A percentile compares a stretch with the other conserved stretches of the same genome.
These are phyloP conservation scores for Falciphora oryzae DNA, from an alignment of 2,329 filamentous ascomycete genomes.

Conservation along the genomic window DNA sequence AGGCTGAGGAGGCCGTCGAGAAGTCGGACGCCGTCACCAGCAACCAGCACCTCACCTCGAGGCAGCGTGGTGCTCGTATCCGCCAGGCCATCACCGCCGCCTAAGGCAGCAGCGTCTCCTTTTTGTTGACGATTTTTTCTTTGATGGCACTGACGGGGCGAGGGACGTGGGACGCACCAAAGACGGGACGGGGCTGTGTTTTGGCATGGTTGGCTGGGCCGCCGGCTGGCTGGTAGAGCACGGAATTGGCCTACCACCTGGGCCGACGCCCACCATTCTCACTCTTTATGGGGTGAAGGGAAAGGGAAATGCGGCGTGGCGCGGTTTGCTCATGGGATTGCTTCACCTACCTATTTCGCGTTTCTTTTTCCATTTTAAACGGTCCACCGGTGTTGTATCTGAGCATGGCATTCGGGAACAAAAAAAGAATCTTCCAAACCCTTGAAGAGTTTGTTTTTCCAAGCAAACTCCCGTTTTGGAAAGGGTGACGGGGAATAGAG, in stretches of 20 bases:
- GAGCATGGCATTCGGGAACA: constrained; percentile 32
- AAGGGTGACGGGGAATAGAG: too few relatives aligned
- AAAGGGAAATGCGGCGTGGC: constrained; percentile 10
- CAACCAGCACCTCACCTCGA: constrained; percentile 68
- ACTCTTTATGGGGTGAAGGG: constrained; percentile 4
- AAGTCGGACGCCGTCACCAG: constrained; percentile 71
- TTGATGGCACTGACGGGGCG: constrained; percentile 5
- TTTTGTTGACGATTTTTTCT: constrained; percentile 5
- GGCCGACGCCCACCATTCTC: constrained; percentile 6
- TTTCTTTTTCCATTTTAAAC: constrained; percentile 20
- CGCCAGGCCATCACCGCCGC: constrained; percentile 61
- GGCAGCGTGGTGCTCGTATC: constrained; percentile 76
- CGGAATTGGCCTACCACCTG: background rate
- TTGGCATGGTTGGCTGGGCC: constrained; percentile 5
- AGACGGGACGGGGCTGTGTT: constrained; percentile 8
- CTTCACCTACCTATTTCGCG: constrained; percentile 1
- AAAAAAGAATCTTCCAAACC: constrained; percentile 16
- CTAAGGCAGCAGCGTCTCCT: constrained; percentile 38
- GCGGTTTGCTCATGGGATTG: constrained; percentile 9
- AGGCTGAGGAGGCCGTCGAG: constrained; percentile 91
- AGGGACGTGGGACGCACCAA: background rate
- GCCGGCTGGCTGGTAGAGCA: background rate
- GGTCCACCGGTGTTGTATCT: constrained; percentile 29
- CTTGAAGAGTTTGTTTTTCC: too few relatives aligned
- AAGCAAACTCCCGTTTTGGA: too few relatives aligned